Percentiles rank a stretch among this genome's conserved stretches.
Evolutionary conservation across 164 flowering plant species (phyloP).

Genomic region (Vitis amurensis): DNA sequence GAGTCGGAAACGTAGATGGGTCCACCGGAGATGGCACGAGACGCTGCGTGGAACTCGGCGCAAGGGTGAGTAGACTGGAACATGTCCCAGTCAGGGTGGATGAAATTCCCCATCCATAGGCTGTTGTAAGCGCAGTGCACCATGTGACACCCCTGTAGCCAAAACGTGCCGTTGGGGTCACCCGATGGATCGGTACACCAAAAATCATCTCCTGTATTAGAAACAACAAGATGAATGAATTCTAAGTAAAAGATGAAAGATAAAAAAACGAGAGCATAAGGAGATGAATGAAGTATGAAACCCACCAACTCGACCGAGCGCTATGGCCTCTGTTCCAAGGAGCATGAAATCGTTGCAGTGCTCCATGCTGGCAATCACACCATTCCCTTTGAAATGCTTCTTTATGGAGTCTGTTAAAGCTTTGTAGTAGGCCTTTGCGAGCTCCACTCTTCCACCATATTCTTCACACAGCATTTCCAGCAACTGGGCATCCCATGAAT

Average conservation of each 20-base stretch:
- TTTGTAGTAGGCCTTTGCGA: slow-evolving; percentile 75
- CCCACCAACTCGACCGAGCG: slow-evolving; percentile 84
- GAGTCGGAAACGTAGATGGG: slow-evolving; percentile 78
- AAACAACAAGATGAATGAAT: background rate
- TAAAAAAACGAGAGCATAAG: background rate
- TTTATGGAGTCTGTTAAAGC: slow-evolving; percentile 65
- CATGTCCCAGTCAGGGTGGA: slow-evolving; percentile 95
- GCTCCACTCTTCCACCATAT: slow-evolving; percentile 78
- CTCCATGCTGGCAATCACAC: slow-evolving; percentile 94
- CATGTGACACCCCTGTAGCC: slow-evolving; percentile 96
- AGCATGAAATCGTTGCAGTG: slow-evolving; percentile 93
- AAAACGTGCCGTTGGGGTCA: slow-evolving; percentile 77
- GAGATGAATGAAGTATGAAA: background rate
- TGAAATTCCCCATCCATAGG: slow-evolving; percentile 88
- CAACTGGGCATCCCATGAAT: slow-evolving; percentile 33
- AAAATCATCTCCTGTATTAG: slow-evolving; percentile 68
- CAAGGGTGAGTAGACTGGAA: slow-evolving; percentile 89
- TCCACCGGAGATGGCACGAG: slow-evolving; percentile 88
- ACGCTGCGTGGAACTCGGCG: slow-evolving; percentile 86
- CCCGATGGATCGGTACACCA: slow-evolving; percentile 85
- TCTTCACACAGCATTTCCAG: slow-evolving; percentile 82
- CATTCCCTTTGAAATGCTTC: slow-evolving; percentile 79
- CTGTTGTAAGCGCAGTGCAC: slow-evolving; percentile 92
- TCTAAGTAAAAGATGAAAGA: background rate
- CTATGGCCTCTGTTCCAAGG: slow-evolving; percentile 76